phyloP scores from a whole-genome alignment of 306 rosid species.

The Casuarina cunninghamiana region DNA sequence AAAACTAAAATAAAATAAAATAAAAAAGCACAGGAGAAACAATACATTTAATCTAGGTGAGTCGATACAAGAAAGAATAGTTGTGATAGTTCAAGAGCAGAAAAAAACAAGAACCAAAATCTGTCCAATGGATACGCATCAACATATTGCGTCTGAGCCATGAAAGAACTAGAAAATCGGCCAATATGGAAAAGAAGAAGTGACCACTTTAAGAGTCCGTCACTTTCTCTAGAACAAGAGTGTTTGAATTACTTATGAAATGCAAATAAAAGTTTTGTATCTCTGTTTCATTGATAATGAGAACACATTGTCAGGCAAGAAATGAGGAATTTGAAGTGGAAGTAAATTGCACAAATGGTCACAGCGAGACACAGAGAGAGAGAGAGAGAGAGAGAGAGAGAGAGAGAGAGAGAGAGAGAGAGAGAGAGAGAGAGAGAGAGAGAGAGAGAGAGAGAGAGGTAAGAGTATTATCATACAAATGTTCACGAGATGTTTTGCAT shows the following conservation, averaged over 20 bases:
- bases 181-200: slow-evolving; percentile 1
- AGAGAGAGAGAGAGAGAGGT: background rate
- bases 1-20: background rate
- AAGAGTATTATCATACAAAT: slow-evolving; percentile 46
- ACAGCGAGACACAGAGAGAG: background rate
- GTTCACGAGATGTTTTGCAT: slow-evolving; percentile 48
- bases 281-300: slow-evolving; percentile 6
- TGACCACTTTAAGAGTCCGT: background rate
- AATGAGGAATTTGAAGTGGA: background rate
- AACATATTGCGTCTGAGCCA: slow-evolving; percentile 6
- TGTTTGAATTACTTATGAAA: background rate
- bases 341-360: background rate
- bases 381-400: slow-evolving; percentile 7
- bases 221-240: background rate
- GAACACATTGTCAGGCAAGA: background rate
- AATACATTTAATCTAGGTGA: background rate
- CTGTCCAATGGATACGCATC: background rate
- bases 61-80: slow-evolving; percentile 18
- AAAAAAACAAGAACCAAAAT: background rate
- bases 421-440: slow-evolving; percentile 1
- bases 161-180: slow-evolving; percentile 6
- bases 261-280: background rate
- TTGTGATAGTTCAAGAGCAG: background rate
- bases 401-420: slow-evolving; percentile 2
- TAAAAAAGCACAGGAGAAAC: background rate